phyloP scores from a whole-genome alignment of 371 early-diverging fungal species.

The Syncephalastrum racemosum region DNA sequence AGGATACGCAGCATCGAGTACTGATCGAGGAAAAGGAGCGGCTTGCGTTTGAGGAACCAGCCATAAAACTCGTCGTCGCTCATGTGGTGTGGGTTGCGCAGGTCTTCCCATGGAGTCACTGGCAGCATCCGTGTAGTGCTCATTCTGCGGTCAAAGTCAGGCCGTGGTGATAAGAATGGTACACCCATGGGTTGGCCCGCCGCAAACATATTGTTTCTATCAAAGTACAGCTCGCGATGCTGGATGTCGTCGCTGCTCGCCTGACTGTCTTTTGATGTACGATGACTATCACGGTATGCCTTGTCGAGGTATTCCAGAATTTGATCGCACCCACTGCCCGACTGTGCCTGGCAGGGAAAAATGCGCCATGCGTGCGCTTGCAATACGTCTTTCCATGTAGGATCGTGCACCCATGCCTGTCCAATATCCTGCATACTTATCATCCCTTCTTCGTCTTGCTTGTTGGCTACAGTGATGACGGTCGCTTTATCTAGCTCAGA shows the following conservation, averaged over 20 bases:
- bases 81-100: neutral
- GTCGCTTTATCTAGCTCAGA: conserved; percentile 23
- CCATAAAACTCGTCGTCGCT: too few relatives aligned
- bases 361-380: conserved; percentile 38
- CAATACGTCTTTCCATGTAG: conserved; percentile 13
- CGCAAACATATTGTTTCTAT: conserved; percentile 1
- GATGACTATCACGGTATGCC: neutral
- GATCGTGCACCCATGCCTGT: conserved; percentile 27
- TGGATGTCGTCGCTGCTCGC: neutral
- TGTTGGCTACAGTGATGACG: conserved; percentile 35
- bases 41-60: conserved; percentile 35
- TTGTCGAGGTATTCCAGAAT: conserved; percentile 10
- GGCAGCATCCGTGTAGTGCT: too few relatives aligned
- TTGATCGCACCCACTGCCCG: conserved; percentile 17
- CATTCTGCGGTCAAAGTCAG: too few relatives aligned
- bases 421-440: conserved; percentile 40
- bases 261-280: neutral
- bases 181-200: neutral
- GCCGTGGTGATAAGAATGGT: neutral
- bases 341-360: conserved; percentile 28
- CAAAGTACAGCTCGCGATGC: too few relatives aligned
- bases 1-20: conserved; percentile 19
- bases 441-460: conserved; percentile 17
- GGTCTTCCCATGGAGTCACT: neutral
- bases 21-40: conserved; percentile 37